A percentile compares a stretch with the other conserved stretches of the same genome.
Evolutionary conservation across 2,329 filamentous ascomycete genomes (phyloP).

Genomic region (Tolypocladium sp.): DNA sequence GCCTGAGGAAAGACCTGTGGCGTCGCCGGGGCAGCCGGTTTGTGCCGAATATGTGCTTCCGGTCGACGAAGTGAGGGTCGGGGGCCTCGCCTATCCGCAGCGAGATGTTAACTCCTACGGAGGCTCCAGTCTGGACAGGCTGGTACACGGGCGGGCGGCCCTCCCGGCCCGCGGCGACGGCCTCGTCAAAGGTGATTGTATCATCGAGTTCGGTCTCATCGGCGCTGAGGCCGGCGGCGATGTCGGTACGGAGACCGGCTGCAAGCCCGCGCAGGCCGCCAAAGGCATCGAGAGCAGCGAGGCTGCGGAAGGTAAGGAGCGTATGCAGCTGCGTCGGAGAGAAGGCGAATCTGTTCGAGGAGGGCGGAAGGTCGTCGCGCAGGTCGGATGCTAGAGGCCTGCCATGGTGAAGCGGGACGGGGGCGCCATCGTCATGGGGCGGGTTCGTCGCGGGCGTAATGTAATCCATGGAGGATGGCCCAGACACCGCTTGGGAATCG

Average conservation of each 20-base stretch:
- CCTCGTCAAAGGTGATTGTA: slow-evolving; percentile 38
- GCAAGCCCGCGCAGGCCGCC: slow-evolving; percentile 46
- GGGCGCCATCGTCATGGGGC: slow-evolving; percentile 1
- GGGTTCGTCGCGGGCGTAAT: neutral
- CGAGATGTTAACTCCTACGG: slow-evolving; percentile 14
- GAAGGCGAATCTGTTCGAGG: slow-evolving; percentile 41
- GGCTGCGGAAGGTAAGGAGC: slow-evolving; percentile 39
- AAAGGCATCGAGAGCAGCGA: slow-evolving; percentile 38
- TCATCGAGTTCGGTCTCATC: slow-evolving; percentile 39
- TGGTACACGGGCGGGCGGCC: slow-evolving; percentile 16
- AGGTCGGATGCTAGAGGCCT: slow-evolving; percentile 12
- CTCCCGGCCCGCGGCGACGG: slow-evolving; percentile 27
- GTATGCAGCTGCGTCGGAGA: slow-evolving; percentile 43
- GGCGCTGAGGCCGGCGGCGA: slow-evolving; percentile 35
- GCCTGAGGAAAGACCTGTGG: slow-evolving; percentile 57
- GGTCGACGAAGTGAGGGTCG: slow-evolving; percentile 35
- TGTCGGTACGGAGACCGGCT: slow-evolving; percentile 38
- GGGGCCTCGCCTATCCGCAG: slow-evolving; percentile 18
- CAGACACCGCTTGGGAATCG: neutral
- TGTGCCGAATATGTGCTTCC: slow-evolving; percentile 59
- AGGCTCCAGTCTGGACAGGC: slow-evolving; percentile 7
- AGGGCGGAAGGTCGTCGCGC: slow-evolving; percentile 13
- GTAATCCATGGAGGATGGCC: slow-evolving; percentile 4
- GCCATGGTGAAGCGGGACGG: slow-evolving; percentile 4
- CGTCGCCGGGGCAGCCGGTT: slow-evolving; percentile 51